A percentile compares a stretch with the other conserved stretches of the same genome.
Evolutionary conservation across 345 rosid species (phyloP).

Genomic region (Arabis alpina): DNA sequence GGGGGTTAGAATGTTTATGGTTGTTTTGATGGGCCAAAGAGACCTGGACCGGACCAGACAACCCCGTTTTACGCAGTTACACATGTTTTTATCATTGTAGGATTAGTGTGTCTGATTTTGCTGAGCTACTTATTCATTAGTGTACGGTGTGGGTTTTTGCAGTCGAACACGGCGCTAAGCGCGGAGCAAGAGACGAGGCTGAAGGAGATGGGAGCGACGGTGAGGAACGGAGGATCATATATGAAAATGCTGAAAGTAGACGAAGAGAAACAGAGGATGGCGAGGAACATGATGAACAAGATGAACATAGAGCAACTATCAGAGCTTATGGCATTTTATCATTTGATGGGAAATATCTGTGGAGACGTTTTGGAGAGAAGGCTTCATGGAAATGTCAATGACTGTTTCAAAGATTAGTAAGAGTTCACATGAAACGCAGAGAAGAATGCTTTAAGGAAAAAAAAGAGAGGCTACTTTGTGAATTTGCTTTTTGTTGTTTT

Average conservation of each 20-base stretch:
- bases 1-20: constrained; percentile 16
- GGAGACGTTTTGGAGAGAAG: constrained; percentile 70
- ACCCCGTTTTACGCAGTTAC: no score
- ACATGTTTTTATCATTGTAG: not conserved
- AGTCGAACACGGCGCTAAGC: constrained; percentile 77
- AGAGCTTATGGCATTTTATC: constrained; percentile 78
- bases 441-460: constrained; percentile 13
- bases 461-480: constrained; percentile 14
- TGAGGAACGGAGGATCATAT: constrained; percentile 75
- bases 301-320: constrained; percentile 74
- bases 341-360: constrained; percentile 79
- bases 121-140: not conserved
- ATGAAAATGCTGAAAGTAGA: constrained; percentile 60
- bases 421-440: constrained; percentile 23
- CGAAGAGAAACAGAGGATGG: constrained; percentile 69
- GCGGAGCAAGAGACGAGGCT: constrained; percentile 76
- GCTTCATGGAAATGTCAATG: constrained; percentile 54
- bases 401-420: constrained; percentile 30
- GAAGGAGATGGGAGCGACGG: constrained; percentile 96
- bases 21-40: constrained; percentile 26
- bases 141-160: constrained; percentile 31
- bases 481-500: not conserved
- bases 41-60: constrained; percentile 5
- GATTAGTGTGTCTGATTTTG: not conserved
- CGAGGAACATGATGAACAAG: constrained; percentile 65